phyloP scores from a whole-genome alignment of 306 rosid species.

The Cucumis cinereus region DNA sequence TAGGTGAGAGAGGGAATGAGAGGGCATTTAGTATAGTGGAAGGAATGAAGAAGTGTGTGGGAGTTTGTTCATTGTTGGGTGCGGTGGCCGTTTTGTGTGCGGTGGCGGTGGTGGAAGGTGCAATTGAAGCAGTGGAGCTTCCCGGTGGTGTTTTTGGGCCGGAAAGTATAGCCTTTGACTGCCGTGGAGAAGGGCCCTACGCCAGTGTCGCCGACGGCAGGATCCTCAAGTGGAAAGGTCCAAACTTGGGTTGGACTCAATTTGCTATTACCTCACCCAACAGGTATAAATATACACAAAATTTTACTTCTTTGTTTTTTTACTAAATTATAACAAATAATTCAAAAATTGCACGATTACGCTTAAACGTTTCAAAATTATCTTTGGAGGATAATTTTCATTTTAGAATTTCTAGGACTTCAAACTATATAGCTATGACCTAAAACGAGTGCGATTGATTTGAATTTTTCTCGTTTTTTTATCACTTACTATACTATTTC shows the following conservation, averaged over 20 bases:
- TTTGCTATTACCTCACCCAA: constrained; percentile 35
- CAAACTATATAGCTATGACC: no score
- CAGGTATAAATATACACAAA: constrained; percentile 13
- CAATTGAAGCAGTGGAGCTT: background rate
- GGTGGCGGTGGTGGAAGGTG: background rate
- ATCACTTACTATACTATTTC: no score
- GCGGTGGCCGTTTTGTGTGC: background rate
- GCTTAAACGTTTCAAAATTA: no score
- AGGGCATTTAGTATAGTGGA: background rate
- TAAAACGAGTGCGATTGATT: no score
- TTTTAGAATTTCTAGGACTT: no score
- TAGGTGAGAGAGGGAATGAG: background rate
- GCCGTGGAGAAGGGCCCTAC: constrained; percentile 48
- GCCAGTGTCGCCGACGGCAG: constrained; percentile 46
- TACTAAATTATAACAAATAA: no score
- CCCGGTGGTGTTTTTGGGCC: constrained; percentile 33
- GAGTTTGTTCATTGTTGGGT: background rate
- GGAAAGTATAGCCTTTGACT: constrained; percentile 47
- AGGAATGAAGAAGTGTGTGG: background rate
- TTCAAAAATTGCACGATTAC: no score
- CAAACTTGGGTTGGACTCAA: constrained; percentile 19
- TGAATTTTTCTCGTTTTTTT: no score
- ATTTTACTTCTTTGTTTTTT: background rate
- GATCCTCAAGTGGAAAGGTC: constrained; percentile 40
- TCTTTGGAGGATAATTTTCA: no score